Percentiles rank a stretch among this genome's conserved stretches.
phyloP scores from a whole-genome alignment of 768 basidiomycete species.

The Trametes sanguinea region DNA sequence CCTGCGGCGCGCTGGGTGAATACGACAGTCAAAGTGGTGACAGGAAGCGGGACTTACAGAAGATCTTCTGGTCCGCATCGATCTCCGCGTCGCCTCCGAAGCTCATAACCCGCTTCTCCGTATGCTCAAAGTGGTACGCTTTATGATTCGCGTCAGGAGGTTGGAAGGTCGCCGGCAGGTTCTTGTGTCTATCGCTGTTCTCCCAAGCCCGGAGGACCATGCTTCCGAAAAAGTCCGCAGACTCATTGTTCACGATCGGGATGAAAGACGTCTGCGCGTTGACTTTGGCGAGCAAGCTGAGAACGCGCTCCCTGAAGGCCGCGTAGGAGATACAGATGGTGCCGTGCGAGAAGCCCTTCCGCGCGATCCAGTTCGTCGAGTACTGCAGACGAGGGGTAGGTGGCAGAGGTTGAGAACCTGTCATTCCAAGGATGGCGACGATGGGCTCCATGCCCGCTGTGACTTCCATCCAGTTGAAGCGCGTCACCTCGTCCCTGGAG shows the following conservation, averaged over 20 bases:
- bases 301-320: conserved; percentile 32
- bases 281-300: conserved; percentile 28
- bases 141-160: conserved; percentile 13
- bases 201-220: conserved; percentile 31
- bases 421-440: conserved; percentile 32
- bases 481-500: conserved; percentile 24
- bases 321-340: conserved; percentile 29
- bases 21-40: too few relatives aligned
- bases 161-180: conserved; percentile 25
- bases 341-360: conserved; percentile 28
- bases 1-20: conserved; percentile 15
- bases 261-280: conserved; percentile 34
- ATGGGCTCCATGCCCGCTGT: conserved; percentile 24
- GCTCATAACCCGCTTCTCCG: conserved; percentile 29
- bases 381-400: conserved; percentile 24
- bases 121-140: conserved; percentile 32
- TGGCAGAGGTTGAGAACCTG: conserved; percentile 18
- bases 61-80: conserved; percentile 22
- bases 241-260: conserved; percentile 12
- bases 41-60: conserved; percentile 17
- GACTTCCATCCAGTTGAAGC: conserved; percentile 24
- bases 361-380: conserved; percentile 28
- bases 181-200: conserved; percentile 25
- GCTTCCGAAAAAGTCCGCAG: conserved; percentile 19
- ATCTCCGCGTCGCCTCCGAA: conserved; percentile 25